Evolutionary conservation across 2,329 filamentous ascomycete species (phyloP).

Genomic region (Ophiocordyceps camponoti-leonardi): DNA sequence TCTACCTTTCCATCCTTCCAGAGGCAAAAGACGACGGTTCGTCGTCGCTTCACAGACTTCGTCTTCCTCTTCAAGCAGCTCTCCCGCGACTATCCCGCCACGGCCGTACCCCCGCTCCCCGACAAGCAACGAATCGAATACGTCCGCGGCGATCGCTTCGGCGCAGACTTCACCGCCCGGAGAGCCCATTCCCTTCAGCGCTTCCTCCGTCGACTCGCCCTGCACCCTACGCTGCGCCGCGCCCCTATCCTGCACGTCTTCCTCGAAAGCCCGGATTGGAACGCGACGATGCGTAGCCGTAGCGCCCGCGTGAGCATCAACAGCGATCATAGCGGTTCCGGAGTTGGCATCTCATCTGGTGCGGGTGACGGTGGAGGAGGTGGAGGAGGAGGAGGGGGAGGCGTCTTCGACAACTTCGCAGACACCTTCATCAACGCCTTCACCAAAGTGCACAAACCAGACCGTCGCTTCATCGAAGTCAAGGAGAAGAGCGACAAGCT

Average conservation of each 20-base stretch:
- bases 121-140: conserved; percentile 99
- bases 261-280: conserved; percentile 89
- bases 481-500: conserved; percentile 85
- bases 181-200: conserved; percentile 81
- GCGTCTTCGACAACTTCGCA: conserved; percentile 86
- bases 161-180: conserved; percentile 75
- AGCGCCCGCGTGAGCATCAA: conserved; percentile 44
- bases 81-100: conserved; percentile 72
- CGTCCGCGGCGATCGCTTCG: conserved; percentile 89
- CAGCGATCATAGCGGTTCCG: conserved; percentile 23
- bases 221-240: conserved; percentile 78
- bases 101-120: conserved; percentile 82
- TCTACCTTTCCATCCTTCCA: conserved; percentile 91
- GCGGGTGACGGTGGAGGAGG: background rate
- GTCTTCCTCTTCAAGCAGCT: conserved; percentile 90
- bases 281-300: conserved; percentile 77
- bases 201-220: conserved; percentile 69
- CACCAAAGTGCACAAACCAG: conserved; percentile 87
- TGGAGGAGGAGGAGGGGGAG: conserved; percentile 30
- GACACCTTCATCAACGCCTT: conserved; percentile 97
- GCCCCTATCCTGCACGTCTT: conserved; percentile 74
- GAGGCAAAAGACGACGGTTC: conserved; percentile 59
- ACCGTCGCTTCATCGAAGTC: conserved; percentile 88
- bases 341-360: background rate
- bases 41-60: conserved; percentile 93